These are phyloP conservation scores for Hagleromyces aurorensis DNA, from an alignment of 805 yeast genomes.

Conservation along the genomic window DNA sequence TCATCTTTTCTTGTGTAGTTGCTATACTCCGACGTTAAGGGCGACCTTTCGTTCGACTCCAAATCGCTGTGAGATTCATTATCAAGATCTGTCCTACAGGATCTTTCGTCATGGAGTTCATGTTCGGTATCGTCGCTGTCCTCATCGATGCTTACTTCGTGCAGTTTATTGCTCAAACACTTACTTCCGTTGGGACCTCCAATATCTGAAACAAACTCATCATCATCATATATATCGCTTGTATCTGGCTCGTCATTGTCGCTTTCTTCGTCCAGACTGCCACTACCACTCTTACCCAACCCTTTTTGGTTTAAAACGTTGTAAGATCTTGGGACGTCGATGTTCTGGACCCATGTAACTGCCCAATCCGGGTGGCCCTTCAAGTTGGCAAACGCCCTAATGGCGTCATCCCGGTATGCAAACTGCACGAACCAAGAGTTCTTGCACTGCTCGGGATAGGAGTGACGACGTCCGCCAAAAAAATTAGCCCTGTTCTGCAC, in stretches of 20 bases:
- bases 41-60: not conserved
- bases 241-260: slow-evolving; percentile 1
- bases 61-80: slow-evolving; percentile 1
- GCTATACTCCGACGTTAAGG: not conserved
- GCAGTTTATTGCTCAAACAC: not conserved
- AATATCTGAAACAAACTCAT: slow-evolving; percentile 3
- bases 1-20: slow-evolving; percentile 23
- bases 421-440: slow-evolving; percentile 69
- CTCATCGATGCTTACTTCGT: slow-evolving; percentile 2
- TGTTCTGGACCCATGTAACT: slow-evolving; percentile 83
- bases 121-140: slow-evolving; percentile 6
- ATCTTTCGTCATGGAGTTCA: slow-evolving; percentile 3
- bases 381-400: slow-evolving; percentile 68
- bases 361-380: slow-evolving; percentile 46
- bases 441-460: slow-evolving; percentile 17
- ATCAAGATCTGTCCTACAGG: slow-evolving; percentile 2
- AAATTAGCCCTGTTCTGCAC: slow-evolving; percentile 34
- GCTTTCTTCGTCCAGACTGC: slow-evolving; percentile 15
- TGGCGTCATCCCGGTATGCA: slow-evolving; percentile 80
- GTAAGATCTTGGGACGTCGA: slow-evolving; percentile 42
- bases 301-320: slow-evolving; percentile 17
- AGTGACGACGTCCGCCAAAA: slow-evolving; percentile 13
- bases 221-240: slow-evolving; percentile 3
- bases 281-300: slow-evolving; percentile 1
- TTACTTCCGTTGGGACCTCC: slow-evolving; percentile 3